These are phyloP conservation scores for Limonium bicolor DNA, from an alignment of 148 eudicot genomes.

Conservation along the genomic window DNA sequence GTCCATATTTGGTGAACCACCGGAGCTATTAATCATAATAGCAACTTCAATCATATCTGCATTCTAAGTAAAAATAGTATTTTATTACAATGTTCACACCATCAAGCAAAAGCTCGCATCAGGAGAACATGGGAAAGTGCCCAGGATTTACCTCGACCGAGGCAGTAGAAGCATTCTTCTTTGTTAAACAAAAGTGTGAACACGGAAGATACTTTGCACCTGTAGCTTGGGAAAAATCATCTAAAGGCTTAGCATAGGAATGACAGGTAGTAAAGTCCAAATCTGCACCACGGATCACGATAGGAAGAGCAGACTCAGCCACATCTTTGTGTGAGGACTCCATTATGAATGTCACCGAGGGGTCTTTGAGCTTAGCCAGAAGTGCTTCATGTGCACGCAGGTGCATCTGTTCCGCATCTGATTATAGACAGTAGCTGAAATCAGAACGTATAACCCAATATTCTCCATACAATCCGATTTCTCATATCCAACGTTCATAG, in stretches of 20 bases:
- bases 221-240: conserved; percentile 10
- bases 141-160: conserved; percentile 67
- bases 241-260: conserved; percentile 15
- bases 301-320: conserved; percentile 26
- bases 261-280: conserved; percentile 29
- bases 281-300: conserved; percentile 44
- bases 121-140: too few species aligned
- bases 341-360: conserved; percentile 41
- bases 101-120: background rate
- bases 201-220: conserved; percentile 25
- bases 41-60: conserved; percentile 75
- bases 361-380: conserved; percentile 41
- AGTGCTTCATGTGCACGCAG: conserved; percentile 36
- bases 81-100: conserved; percentile 8
- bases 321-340: conserved; percentile 24
- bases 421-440: conserved; percentile 2
- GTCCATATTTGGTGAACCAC: conserved; percentile 24
- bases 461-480: too few species aligned
- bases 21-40: conserved; percentile 41
- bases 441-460: too few species aligned
- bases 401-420: conserved; percentile 47
- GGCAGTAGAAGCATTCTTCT: conserved; percentile 12
- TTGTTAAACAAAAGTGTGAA: conserved; percentile 43
- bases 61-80: conserved; percentile 38
- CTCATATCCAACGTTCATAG: too few species aligned